Base-by-base conservation (phyloP, 2,329 filamentous ascomycete species). In the Aquanectria penicillioides region DNA sequence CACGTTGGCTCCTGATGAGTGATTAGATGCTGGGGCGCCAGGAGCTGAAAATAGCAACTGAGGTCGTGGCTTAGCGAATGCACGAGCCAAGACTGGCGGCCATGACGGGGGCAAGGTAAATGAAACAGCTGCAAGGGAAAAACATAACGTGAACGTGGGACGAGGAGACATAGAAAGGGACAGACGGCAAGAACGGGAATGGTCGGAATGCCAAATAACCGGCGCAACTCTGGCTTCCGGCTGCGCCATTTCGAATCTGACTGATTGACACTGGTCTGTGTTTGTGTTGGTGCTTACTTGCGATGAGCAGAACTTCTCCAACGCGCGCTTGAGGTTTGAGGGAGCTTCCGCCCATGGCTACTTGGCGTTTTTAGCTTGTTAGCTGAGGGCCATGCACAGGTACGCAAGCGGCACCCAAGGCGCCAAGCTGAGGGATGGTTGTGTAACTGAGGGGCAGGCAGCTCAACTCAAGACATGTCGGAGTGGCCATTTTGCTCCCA, bases 61-160 rank as follows among this genome's bases (percentile, higher is more conserved):
- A 52, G 62, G 62, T 28, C 56, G 62, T 69, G 67, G 67, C 67
- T 68, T 41, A 66, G 60, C 44, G 23, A 57, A 54, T 23, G 34
- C 25, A 55, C 44, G 22, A 55, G 40, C 64, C 50, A 41, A 36
- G 28, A 15, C 28, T 33, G 43, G 29, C 28, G 26, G 48, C 20
- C 25, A 25, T 8, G 23, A 50, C 50, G 28, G 55, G 22, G 47
- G 49, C 23, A n/a, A 29, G 23, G 38, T 28, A 55, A 22, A 51
- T 38, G 36, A 38, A 37, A 40, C 15, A 43, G 20, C 25, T 49
- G 23, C 25, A 23, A 15, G 10, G 12, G 11, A 29, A 38, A 26
- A 22, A 46, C 23, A 33, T 17, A 28, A 52, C n/a, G 40, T 28
- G 17, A 36, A 49, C 18, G 18, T 23, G 28, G 20, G 20, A 51